Conservation (phyloP, 2,329 filamentous ascomycete genomes). For the Ceratocystis alfenasii region DNA sequence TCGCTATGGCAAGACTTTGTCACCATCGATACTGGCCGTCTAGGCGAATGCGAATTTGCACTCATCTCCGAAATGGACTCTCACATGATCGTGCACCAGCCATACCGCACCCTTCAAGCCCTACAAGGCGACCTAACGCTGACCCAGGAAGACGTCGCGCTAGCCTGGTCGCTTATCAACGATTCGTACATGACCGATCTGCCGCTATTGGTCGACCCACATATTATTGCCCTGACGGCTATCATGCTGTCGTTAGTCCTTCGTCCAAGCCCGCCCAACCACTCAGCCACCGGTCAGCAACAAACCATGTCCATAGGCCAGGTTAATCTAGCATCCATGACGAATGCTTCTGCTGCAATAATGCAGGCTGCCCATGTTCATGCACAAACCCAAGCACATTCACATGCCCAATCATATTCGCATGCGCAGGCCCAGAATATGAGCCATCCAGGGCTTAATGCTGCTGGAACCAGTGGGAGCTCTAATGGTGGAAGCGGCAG, state of each 20-base stretch:
- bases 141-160: slow-evolving; percentile 61
- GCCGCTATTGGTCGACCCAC: slow-evolving; percentile 74
- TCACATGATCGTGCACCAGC: slow-evolving; percentile 80
- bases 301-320: slow-evolving; percentile 27
- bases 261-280: slow-evolving; percentile 39
- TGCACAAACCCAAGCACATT: slow-evolving; percentile 11
- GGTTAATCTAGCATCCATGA: slow-evolving; percentile 13
- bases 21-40: slow-evolving; percentile 63
- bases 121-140: slow-evolving; percentile 59
- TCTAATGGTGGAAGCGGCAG: slow-evolving; percentile 19
- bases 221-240: slow-evolving; percentile 75
- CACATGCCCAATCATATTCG: slow-evolving; percentile 3
- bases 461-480: neutral
- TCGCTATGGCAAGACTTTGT: slow-evolving; percentile 73
- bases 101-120: slow-evolving; percentile 67
- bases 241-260: slow-evolving; percentile 76
- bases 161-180: slow-evolving; percentile 77
- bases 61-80: slow-evolving; percentile 85
- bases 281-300: slow-evolving; percentile 27
- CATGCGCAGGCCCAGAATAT: neutral
- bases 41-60: slow-evolving; percentile 89
- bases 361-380: slow-evolving; percentile 11
- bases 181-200: slow-evolving; percentile 88
- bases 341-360: slow-evolving; percentile 8
- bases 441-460: neutral